These are phyloP conservation scores for Rhodamnia rubescens DNA, from an alignment of 345 rosid species.

Conservation along the genomic window DNA sequence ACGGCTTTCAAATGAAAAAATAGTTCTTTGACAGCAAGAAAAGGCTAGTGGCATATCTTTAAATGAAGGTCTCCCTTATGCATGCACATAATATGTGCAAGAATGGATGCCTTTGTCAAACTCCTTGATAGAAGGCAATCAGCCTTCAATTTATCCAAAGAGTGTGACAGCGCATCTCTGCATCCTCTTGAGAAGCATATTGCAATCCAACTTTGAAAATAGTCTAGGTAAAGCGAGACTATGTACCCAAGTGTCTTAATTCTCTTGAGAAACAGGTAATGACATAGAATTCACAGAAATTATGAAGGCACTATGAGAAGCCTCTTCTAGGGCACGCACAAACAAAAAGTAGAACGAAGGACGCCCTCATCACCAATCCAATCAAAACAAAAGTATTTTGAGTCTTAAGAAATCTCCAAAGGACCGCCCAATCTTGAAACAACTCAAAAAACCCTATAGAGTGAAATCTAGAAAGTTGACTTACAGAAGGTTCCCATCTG, in stretches of 20 bases:
- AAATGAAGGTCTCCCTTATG: neutral
- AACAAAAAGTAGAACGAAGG: neutral
- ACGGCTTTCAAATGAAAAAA: neutral
- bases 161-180: neutral
- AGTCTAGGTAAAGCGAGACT: neutral
- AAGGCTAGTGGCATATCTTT: neutral
- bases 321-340: neutral
- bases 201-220: neutral
- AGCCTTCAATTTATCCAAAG: neutral
- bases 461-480: conserved; percentile 8
- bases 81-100: neutral
- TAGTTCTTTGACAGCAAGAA: neutral
- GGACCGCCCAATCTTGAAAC: neutral
- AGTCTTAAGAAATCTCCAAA: neutral
- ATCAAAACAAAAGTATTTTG: neutral
- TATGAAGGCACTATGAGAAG: neutral
- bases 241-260: neutral
- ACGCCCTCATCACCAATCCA: neutral
- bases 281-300: neutral
- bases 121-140: neutral
- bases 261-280: neutral
- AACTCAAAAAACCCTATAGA: neutral
- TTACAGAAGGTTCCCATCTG: conserved; percentile 87
- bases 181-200: neutral
- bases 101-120: neutral